These are phyloP conservation scores for Exophiala viscosa DNA, from an alignment of 2,329 filamentous ascomycete genomes.

Conservation along the genomic window DNA sequence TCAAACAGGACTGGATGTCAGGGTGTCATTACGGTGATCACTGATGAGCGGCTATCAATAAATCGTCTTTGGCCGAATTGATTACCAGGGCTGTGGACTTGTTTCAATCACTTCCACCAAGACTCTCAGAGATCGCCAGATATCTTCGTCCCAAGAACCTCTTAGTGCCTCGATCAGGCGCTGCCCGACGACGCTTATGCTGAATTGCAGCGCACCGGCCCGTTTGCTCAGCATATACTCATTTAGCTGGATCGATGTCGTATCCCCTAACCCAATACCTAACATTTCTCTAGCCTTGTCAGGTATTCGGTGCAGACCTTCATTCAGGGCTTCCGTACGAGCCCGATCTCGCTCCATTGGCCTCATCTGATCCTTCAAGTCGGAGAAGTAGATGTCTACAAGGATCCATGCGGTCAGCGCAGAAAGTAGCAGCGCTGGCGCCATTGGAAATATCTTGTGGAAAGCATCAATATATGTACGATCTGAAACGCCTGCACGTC, in stretches of 20 bases:
- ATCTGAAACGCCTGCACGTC: slow-evolving; percentile 8
- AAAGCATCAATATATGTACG: slow-evolving; percentile 15
- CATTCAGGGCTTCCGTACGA: slow-evolving; percentile 4
- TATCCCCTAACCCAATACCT: slow-evolving; percentile 14
- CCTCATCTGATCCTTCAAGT: slow-evolving; percentile 1
- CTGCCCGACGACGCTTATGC: slow-evolving; percentile 13
- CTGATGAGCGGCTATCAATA: neutral
- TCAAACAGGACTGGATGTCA: slow-evolving; percentile 23
- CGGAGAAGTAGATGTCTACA: slow-evolving; percentile 21
- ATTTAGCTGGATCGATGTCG: slow-evolving; percentile 1
- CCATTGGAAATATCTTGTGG: slow-evolving; percentile 19
- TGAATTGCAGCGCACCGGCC: slow-evolving; percentile 5
- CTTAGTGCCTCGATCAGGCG: slow-evolving; percentile 17
- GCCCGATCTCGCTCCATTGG: slow-evolving; percentile 4
- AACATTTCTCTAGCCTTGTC: slow-evolving; percentile 22
- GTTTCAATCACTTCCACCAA: slow-evolving; percentile 23
- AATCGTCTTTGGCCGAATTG: neutral
- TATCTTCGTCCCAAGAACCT: slow-evolving; percentile 23
- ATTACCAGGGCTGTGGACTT: neutral
- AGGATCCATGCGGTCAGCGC: slow-evolving; percentile 25
- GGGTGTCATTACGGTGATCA: slow-evolving; percentile 13
- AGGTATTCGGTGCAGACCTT: slow-evolving; percentile 15
- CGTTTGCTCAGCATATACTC: slow-evolving; percentile 11
- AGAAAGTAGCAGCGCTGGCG: slow-evolving; percentile 8
- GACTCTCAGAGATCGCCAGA: slow-evolving; percentile 20